phyloP scores from a whole-genome alignment of 352 stramenopile genomes.

The Pythium biforme region DNA sequence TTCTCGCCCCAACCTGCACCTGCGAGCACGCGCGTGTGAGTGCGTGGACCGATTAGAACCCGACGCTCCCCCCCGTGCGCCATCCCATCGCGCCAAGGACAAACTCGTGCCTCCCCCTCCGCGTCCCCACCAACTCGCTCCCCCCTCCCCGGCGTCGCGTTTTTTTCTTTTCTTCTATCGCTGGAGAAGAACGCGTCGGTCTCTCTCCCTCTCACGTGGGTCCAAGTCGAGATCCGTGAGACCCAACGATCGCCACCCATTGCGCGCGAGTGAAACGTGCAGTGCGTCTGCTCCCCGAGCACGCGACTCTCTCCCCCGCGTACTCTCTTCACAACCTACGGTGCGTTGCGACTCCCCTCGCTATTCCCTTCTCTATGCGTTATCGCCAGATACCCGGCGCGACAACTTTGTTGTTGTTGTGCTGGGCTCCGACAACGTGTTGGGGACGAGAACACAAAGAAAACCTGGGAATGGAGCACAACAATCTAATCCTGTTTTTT shows the following conservation, averaged over 20 bases:
- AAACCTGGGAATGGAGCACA: not conserved
- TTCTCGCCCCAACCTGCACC: slow-evolving; percentile 16
- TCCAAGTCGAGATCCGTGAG: not conserved
- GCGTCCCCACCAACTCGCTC: not conserved
- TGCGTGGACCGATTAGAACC: slow-evolving; percentile 4
- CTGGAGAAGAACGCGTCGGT: slow-evolving; percentile 8
- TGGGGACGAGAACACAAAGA: too few species aligned
- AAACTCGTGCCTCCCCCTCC: not conserved
- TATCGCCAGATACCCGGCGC: not conserved
- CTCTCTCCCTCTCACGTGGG: not conserved
- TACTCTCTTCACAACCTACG: slow-evolving; percentile 4
- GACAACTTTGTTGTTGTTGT: too few species aligned
- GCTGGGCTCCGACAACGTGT: too few species aligned
- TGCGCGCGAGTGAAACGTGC: slow-evolving; percentile 1
- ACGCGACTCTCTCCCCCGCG: not conserved
- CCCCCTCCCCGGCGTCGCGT: not conserved
- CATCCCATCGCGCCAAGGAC: not conserved
- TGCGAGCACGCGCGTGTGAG: slow-evolving; percentile 12
- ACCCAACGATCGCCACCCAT: not conserved
- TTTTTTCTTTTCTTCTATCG: not conserved
- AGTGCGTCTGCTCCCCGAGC: not conserved
- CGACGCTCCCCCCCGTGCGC: not conserved
- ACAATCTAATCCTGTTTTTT: not conserved
- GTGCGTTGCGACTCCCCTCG: not conserved
- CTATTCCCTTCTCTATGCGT: not conserved